Conservation (phyloP, 768 basidiomycete species). For the Tulasnella sp. region DNA sequence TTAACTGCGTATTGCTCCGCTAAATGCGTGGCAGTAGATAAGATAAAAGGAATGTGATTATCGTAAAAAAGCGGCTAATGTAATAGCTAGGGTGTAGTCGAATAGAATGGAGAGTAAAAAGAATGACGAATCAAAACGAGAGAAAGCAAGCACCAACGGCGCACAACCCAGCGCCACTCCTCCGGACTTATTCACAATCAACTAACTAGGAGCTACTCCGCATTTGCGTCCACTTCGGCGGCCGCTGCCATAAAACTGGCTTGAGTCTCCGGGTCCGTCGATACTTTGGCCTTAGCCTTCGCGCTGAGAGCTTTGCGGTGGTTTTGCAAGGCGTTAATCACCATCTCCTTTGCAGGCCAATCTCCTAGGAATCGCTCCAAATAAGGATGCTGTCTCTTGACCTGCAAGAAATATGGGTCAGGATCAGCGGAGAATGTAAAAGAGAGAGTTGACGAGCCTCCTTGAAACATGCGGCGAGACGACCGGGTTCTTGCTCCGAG, state of each 20-base stretch:
- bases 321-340: neutral
- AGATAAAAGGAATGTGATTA: too few relatives aligned
- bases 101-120: too few relatives aligned
- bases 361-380: neutral
- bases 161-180: neutral
- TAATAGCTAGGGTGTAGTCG: too few relatives aligned
- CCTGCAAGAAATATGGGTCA: neutral
- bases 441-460: neutral
- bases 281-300: neutral
- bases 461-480: neutral
- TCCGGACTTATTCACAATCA: too few relatives aligned
- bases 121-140: too few relatives aligned
- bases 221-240: neutral
- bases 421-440: too few relatives aligned
- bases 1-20: too few relatives aligned
- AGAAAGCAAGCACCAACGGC: too few relatives aligned
- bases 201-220: too few relatives aligned
- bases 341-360: neutral
- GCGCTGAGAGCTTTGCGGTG: neutral
- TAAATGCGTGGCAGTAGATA: too few relatives aligned
- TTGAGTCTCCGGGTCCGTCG: neutral
- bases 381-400: neutral
- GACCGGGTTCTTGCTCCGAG: neutral
- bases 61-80: too few relatives aligned
- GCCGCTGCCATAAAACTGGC: neutral